Evolutionary conservation across 495 filamentous ascomycete species (phyloP).

Genomic region (Annulohypoxylon nitens): DNA sequence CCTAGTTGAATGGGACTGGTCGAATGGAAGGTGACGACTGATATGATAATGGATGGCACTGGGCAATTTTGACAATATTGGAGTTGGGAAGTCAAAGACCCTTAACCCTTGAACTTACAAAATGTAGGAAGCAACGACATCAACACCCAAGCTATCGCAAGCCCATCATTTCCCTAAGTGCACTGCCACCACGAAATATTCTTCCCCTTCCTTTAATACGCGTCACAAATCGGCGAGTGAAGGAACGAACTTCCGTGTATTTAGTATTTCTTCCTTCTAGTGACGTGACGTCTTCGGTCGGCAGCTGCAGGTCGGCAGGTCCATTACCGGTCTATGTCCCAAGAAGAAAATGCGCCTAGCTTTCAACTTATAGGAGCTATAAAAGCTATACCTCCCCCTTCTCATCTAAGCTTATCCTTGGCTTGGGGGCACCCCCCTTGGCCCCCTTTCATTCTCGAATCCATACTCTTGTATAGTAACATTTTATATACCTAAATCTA

Average conservation of each 20-base stretch:
- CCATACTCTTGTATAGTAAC: background rate
- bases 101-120: background rate
- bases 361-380: background rate
- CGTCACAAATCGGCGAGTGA: constrained; percentile 12
- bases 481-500: constrained; percentile 1
- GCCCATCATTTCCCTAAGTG: constrained; percentile 1
- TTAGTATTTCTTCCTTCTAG: background rate
- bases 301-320: background rate
- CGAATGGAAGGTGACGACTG: background rate
- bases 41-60: background rate
- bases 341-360: background rate
- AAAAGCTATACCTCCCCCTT: background rate
- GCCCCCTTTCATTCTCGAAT: background rate
- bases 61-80: too few relatives aligned
- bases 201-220: constrained; percentile 14
- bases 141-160: constrained; percentile 1
- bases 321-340: background rate
- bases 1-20: background rate
- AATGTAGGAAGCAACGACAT: background rate
- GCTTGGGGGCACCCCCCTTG: background rate
- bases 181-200: constrained; percentile 1
- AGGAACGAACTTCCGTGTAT: background rate
- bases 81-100: too few relatives aligned
- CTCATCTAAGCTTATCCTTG: constrained; percentile 4
- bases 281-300: constrained; percentile 8